Evolutionary conservation across 2,329 filamentous ascomycete species (phyloP).

Genomic region (Penicillium sp.): DNA sequence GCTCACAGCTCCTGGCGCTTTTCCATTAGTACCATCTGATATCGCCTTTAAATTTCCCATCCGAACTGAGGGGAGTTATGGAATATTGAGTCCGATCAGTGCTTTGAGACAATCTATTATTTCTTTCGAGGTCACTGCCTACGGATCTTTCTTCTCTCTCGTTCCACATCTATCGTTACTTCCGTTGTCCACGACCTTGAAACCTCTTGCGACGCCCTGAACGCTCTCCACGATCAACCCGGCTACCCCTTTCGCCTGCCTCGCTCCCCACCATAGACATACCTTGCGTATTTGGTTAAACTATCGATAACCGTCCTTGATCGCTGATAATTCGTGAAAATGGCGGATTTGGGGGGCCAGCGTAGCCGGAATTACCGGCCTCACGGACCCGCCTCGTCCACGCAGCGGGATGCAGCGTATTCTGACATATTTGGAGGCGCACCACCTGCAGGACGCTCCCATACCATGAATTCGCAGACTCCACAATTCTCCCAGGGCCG

Average conservation of each 20-base stretch:
- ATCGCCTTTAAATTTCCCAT: slow-evolving; percentile 16
- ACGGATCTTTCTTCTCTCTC: slow-evolving; percentile 11
- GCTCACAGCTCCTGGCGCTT: slow-evolving; percentile 42
- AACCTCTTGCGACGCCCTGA: slow-evolving; percentile 33
- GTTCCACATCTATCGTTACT: slow-evolving; percentile 19
- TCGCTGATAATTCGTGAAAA: slow-evolving; percentile 29
- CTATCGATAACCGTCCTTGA: neutral
- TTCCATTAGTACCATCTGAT: slow-evolving; percentile 26
- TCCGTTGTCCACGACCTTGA: slow-evolving; percentile 32
- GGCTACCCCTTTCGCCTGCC: slow-evolving; percentile 21
- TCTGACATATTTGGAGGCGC: slow-evolving; percentile 91
- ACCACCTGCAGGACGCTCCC: slow-evolving; percentile 82
- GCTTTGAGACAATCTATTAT: slow-evolving; percentile 15
- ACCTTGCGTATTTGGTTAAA: slow-evolving; percentile 5
- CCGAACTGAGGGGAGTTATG: slow-evolving; percentile 31
- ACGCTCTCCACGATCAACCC: slow-evolving; percentile 34
- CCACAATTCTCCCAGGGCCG: slow-evolving; percentile 63
- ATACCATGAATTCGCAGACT: slow-evolving; percentile 87
- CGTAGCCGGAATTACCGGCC: slow-evolving; percentile 60
- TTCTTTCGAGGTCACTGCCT: slow-evolving; percentile 17
- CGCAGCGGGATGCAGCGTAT: slow-evolving; percentile 89
- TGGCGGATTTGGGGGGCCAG: slow-evolving; percentile 65
- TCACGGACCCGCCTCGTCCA: slow-evolving; percentile 54
- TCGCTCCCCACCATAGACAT: slow-evolving; percentile 6
- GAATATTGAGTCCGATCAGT: slow-evolving; percentile 23